These are phyloP conservation scores for Myochromella boudieri DNA, from an alignment of 768 basidiomycete genomes.

Conservation along the genomic window DNA sequence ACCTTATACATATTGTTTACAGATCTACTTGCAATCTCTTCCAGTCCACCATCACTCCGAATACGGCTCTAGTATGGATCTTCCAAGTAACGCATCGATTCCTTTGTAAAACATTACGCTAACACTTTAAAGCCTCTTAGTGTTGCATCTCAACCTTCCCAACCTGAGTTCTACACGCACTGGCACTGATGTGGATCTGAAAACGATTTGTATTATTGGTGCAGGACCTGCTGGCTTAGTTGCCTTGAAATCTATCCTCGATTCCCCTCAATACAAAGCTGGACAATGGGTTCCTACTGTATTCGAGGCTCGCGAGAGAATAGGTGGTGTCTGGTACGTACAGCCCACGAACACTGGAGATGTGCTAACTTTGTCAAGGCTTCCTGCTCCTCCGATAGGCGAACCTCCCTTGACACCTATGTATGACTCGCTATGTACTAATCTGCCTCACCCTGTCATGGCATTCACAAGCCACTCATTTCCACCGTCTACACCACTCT, in stretches of 20 bases:
- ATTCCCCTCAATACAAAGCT: conserved; percentile 53
- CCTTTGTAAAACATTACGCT: neutral
- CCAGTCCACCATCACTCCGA: too few relatives aligned
- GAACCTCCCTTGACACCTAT: conserved; percentile 65
- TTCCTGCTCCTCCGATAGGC: conserved; percentile 49
- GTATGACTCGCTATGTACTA: conserved; percentile 82
- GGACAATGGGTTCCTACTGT: conserved; percentile 63
- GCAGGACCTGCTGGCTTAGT: conserved; percentile 77
- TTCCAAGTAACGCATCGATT: conserved; percentile 9
- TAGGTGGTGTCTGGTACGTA: conserved; percentile 79
- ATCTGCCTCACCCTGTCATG: conserved; percentile 81
- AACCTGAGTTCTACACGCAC: conserved; percentile 3
- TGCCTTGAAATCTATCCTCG: conserved; percentile 61
- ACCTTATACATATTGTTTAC: too few relatives aligned
- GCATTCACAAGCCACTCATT: conserved; percentile 62
- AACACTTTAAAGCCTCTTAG: conserved; percentile 11
- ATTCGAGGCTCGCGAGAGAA: conserved; percentile 61
- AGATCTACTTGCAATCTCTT: too few relatives aligned
- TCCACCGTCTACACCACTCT: conserved; percentile 71
- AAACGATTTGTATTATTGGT: conserved; percentile 68
- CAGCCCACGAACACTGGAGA: neutral
- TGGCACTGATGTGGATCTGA: conserved; percentile 5
- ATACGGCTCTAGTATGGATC: conserved; percentile 6
- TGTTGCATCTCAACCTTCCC: too few relatives aligned
- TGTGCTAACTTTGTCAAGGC: conserved; percentile 34